Conservation (phyloP, 257 asterid genomes). For the Solanum bukasovii region DNA sequence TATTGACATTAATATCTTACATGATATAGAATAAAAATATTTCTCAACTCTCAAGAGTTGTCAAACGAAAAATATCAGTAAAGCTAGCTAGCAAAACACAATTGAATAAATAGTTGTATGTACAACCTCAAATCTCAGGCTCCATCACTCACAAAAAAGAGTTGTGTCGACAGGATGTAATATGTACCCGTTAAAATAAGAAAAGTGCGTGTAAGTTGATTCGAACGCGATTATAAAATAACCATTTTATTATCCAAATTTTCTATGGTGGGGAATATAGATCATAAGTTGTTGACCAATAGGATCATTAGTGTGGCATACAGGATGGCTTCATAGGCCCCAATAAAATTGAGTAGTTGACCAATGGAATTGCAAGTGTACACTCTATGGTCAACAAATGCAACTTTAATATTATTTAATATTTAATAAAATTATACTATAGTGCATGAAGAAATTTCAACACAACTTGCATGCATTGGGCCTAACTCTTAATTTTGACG, state of each 20-base stretch:
- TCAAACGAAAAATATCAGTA: not conserved
- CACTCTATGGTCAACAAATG: slow-evolving; percentile 44
- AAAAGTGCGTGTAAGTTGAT: not conserved
- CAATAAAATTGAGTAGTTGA: not conserved
- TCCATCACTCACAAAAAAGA: not conserved
- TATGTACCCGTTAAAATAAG: not conserved
- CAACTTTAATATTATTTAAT: slow-evolving; percentile 20
- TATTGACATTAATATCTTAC: not conserved
- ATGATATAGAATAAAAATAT: rapidly evolving
- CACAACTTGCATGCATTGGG: slow-evolving; percentile 8
- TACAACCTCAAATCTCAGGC: not conserved
- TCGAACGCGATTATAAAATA: not conserved
- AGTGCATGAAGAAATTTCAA: not conserved
- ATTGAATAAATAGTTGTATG: not conserved
- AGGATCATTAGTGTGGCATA: slow-evolving; percentile 39
- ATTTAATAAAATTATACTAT: not conserved
- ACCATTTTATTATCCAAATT: not conserved
- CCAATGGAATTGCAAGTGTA: not conserved
- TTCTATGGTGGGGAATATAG: not conserved
- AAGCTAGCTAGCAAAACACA: not conserved
- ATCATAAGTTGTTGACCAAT: slow-evolving; percentile 30
- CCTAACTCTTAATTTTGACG: not conserved
- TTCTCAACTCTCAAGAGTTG: not conserved
- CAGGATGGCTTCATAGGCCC: slow-evolving; percentile 17
- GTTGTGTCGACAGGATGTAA: not conserved